Base-by-base conservation (phyloP, 1,284 basidiomycete genomes). In the Naganishia sp. region DNA sequence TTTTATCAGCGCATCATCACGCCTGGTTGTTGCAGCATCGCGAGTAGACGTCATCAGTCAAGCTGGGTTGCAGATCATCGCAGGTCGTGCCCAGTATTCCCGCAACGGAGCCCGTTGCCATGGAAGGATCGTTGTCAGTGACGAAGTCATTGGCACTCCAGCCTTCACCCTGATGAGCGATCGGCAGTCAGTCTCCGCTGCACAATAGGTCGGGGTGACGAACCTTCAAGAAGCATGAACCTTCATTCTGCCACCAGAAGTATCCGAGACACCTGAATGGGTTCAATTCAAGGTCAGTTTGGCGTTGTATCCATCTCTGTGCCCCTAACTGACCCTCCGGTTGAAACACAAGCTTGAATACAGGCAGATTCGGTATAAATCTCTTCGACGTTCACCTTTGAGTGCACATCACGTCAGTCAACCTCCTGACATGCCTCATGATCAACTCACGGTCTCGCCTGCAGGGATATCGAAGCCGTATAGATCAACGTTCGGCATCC, bases 201-300 rank as follows among this genome's bases (percentile, higher is more conserved):
- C 36, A 39, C 36, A 9, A 39, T 9, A 9, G 36, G 0, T 10
- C 36, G 1, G 9, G 2, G 13, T 7, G 36, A 39, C 53, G 28
- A n/a, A 55, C 53, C 53, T 55, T 55, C 16, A 55, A n/a, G 33
- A 18, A 55, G 53, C 53, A 55, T 55, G 31, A n/a, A 11, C 10
- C 3, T n/a, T 16, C 33, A 42, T 15, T 23, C 16, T 28, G 53
- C 33, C 6, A 42, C n/a, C 42, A 55, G 54, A 55, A 55, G 36
- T 43, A 55, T 5, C 33, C 53, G 16, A n/a, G 13, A 31, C 53
- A 55, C 13, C 53, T 55, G 18, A 4, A 39, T 18, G 45, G 45
- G 16, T 46, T 9, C 21, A 1, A 46, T 18, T 46, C 18, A 46
- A n/a, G 21, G 45, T 46, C 45, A 46, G 45, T 9, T 2, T 7